phyloP scores from a whole-genome alignment of 2,329 filamentous ascomycete genomes.

The Ascochyta clinopodiicola region DNA sequence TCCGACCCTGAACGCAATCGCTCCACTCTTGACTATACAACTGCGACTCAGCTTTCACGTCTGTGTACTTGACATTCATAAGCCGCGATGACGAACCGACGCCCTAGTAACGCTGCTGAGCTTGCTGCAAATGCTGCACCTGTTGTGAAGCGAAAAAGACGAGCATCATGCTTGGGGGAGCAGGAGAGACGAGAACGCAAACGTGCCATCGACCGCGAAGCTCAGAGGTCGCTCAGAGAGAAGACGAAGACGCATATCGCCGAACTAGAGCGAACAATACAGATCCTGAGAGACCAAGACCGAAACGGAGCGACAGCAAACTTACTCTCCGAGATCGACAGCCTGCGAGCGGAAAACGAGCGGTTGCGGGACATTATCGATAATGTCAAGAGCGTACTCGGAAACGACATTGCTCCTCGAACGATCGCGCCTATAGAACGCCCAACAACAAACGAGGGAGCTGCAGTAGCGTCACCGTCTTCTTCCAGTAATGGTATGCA shows the following conservation, averaged over 20 bases:
- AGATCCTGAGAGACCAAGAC: slow-evolving; percentile 44
- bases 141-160: slow-evolving; percentile 42
- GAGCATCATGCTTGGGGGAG: slow-evolving; percentile 43
- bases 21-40: slow-evolving; percentile 20
- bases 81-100: slow-evolving; percentile 35
- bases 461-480: slow-evolving; percentile 23
- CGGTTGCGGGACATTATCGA: slow-evolving; percentile 43
- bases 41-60: slow-evolving; percentile 17
- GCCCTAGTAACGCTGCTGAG: slow-evolving; percentile 32
- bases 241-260: slow-evolving; percentile 49
- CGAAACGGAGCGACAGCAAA: slow-evolving; percentile 41
- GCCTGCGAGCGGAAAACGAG: slow-evolving; percentile 43
- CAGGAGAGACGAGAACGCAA: slow-evolving; percentile 45
- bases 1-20: not conserved
- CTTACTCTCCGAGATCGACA: slow-evolving; percentile 42
- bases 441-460: slow-evolving; percentile 10
- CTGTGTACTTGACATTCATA: slow-evolving; percentile 15
- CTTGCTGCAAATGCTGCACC: slow-evolving; percentile 31
- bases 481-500: slow-evolving; percentile 37
- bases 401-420: slow-evolving; percentile 28
- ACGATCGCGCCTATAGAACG: slow-evolving; percentile 7
- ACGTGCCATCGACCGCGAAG: slow-evolving; percentile 46
- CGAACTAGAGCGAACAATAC: slow-evolving; percentile 45
- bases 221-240: slow-evolving; percentile 44
- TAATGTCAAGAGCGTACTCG: slow-evolving; percentile 42